These are phyloP conservation scores for Talaromyces borbonicus DNA, from an alignment of 495 filamentous ascomycete genomes.

Conservation along the genomic window DNA sequence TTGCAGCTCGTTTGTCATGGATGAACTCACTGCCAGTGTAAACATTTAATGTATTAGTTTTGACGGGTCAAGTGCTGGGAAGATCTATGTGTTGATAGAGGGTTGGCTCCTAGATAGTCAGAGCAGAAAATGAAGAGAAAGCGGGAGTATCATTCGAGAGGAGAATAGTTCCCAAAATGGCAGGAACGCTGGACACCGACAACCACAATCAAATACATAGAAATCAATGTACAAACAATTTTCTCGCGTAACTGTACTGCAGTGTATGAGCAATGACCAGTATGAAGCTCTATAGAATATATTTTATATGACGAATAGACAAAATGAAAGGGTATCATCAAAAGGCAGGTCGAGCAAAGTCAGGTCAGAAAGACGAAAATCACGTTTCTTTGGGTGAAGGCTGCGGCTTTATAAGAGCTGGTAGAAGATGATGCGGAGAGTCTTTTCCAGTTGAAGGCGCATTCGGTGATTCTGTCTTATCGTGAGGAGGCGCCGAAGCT, in stretches of 20 bases:
- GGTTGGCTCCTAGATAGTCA: background rate
- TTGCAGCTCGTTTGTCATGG: background rate
- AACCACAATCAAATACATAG: no score
- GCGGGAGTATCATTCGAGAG: background rate
- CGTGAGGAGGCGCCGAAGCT: background rate
- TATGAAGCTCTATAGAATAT: background rate
- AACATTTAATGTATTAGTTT: no score
- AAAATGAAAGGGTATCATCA: conserved; percentile 7
- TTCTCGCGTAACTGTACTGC: background rate
- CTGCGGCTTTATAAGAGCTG: background rate
- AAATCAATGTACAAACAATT: background rate
- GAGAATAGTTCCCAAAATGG: background rate
- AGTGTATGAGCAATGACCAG: background rate
- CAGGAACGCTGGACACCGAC: background rate
- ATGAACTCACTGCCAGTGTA: no score
- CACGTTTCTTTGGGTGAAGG: conserved; percentile 5
- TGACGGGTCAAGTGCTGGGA: no score
- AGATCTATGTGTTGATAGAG: background rate
- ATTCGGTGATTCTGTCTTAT: background rate
- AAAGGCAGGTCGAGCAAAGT: background rate
- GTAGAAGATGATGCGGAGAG: background rate
- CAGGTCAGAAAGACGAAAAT: background rate
- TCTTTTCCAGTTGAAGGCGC: background rate
- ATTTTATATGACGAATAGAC: background rate
- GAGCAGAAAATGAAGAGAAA: background rate